Conservation (phyloP, 306 rosid genomes). For the Prunus persica region DNA sequence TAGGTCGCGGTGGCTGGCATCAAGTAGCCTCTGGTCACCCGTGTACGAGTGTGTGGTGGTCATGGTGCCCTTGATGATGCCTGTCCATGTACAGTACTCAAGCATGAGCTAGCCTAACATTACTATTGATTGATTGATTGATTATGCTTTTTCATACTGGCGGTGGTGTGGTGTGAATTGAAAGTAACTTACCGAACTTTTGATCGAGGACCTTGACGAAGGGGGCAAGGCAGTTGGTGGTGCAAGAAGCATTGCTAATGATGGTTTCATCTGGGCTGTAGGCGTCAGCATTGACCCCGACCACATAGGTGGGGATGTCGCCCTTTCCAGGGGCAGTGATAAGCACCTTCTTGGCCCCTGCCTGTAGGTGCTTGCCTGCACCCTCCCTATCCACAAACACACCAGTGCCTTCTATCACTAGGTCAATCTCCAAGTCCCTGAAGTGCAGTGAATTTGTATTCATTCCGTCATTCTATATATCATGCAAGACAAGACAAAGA, state of each 20-base stretch:
- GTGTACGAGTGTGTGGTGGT: conserved; percentile 98
- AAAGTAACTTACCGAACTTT: conserved; percentile 54
- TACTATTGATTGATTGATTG: too few relatives aligned
- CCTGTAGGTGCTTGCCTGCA: conserved; percentile 88
- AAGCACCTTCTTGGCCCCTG: conserved; percentile 96
- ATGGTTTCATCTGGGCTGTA: conserved; percentile 68
- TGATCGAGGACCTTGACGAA: conserved; percentile 96
- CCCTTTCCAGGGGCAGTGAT: conserved; percentile 99
- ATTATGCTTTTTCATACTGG: too few relatives aligned
- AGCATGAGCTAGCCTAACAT: too few relatives aligned
- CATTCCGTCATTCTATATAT: not conserved
- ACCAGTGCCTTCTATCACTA: conserved; percentile 98
- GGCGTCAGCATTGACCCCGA: conserved; percentile 82
- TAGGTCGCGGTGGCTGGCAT: conserved; percentile 98
- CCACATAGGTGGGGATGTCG: conserved; percentile 94
- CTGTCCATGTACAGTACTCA: not conserved
- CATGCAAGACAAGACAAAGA: too few relatives aligned
- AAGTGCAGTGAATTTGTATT: not conserved
- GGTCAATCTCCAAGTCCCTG: conserved; percentile 82
- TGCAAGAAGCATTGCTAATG: conserved; percentile 99
- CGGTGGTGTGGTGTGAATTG: not conserved
- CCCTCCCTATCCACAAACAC: conserved; percentile 98
- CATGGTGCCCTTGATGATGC: conserved; percentile 95
- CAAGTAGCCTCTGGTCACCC: conserved; percentile 97
- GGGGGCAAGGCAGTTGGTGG: conserved; percentile 99